Evolutionary conservation across 2,329 filamentous ascomycete species (phyloP), one percentile per base, ranked within the genome.

Genomic region (Fusarium burgessii): DNA sequence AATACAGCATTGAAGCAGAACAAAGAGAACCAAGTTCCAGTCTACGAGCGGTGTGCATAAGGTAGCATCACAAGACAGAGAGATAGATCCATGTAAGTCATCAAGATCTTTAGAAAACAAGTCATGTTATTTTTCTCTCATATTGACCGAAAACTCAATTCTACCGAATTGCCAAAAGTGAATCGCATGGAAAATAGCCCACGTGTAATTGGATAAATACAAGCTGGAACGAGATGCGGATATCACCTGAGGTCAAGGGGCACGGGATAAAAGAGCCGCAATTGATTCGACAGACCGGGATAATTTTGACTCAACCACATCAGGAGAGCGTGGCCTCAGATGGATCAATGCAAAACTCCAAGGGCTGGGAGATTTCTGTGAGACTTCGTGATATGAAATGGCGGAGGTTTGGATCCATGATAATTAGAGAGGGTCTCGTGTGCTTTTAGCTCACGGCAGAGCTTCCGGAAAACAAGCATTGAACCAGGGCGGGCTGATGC

Each of bases 401-500:
- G 60, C 49, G 63, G 60, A 70, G 23, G 46, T 70, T 58, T 38
- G 47, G 29, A 69, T 54, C 56, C 64, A 45, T 50, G 38, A 46
- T 43, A 32, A 42, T 51, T 42, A 41, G 51, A 41, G 51, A 72
- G 55, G 55, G 56, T 70, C 69, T 54, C 52, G 49, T 72, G 56
- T 45, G 33, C 25, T 46, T 33, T 45, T 56, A 64, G 36, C 46
- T 54, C 36, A 46, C 38, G 57, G 59, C 38, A 43, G 60, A 32
- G 32, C 62, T 72, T 70, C 60, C 68, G 68, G 59, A 57, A 66
- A 62, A 63, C n/a, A 43, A 46, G 47, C 40, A 66, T 62, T 40
- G 63, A 67, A 59, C 65, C 62, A 71, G 61, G 54, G 41, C 51
- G 25, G 63, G 59, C 61, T 61, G 73, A 70, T 73, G 71, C 72